Percentiles rank a stretch among this genome's conserved stretches.
Evolutionary conservation across 2,329 filamentous ascomycete genomes (phyloP).

Genomic region (Beauveria rudraprayagi): DNA sequence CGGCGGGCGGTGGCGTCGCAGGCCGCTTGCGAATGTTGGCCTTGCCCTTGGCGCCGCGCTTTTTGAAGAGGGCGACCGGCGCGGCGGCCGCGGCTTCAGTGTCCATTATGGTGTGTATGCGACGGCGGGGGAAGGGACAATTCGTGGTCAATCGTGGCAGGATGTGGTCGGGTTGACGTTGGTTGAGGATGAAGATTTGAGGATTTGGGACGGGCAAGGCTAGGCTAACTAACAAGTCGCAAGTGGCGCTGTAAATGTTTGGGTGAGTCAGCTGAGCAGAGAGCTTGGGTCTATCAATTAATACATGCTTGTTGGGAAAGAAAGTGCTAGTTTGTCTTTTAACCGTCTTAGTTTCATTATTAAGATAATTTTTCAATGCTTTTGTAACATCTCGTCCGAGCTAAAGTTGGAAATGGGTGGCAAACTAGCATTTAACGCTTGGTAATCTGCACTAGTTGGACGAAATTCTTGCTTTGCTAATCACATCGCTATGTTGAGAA

Average conservation of each 20-base stretch:
- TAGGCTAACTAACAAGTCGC: neutral
- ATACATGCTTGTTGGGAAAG: too few species aligned
- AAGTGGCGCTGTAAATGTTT: too few species aligned
- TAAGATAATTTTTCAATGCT: neutral
- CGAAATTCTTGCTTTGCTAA: neutral
- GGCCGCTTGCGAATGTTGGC: slow-evolving; percentile 73
- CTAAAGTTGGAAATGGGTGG: neutral
- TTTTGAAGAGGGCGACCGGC: slow-evolving; percentile 72
- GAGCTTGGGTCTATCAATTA: too few species aligned
- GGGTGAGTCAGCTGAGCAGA: too few species aligned
- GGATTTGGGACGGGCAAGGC: neutral
- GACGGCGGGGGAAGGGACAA: neutral
- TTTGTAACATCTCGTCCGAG: neutral
- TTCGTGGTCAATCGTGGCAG: neutral
- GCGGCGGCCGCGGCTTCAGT: slow-evolving; percentile 25
- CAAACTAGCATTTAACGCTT: neutral
- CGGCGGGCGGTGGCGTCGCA: slow-evolving; percentile 65
- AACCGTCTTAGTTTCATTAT: neutral
- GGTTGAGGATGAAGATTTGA: neutral
- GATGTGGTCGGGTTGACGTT: neutral
- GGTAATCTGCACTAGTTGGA: neutral
- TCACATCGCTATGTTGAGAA: too few species aligned
- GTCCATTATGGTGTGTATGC: slow-evolving; percentile 10
- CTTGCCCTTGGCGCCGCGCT: slow-evolving; percentile 68
- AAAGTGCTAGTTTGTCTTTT: neutral